Base-by-base conservation (phyloP, 2,329 filamentous ascomycete species). In the Aureobasidium melanogenum region DNA sequence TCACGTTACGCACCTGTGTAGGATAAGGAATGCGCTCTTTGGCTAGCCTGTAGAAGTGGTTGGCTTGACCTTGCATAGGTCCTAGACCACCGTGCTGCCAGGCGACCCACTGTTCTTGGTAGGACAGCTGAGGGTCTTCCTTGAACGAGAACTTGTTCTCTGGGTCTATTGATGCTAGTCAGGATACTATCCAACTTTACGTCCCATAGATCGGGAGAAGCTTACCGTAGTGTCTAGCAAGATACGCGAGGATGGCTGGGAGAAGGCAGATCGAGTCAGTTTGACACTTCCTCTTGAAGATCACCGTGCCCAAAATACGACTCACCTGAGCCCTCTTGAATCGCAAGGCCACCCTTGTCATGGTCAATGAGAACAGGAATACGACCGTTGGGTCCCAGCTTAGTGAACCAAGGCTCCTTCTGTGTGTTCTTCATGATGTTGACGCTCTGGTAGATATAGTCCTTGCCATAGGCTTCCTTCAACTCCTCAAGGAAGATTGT, bases 321-420 rank as follows among this genome's bases (percentile, higher is more conserved):
- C 70, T 60, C 55, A 74, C 70, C 69, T 46, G 71, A 64, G 28
- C 76, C 76, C 64, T 79, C 76, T 67, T 75, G 72, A 51, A 79
- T 84, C 46, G 80, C 73, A 56, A 88, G 82, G 50, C 73, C 80
- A 61, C 76, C 75, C 64, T 83, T 79, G 71, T 88, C 83, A 65
- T 88, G 85, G 73, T 88, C 85, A 32, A 87, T 79, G 50, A 88
- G 80, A 50, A 82, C 84, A 1, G 85, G 84, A 66, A 87, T 87
- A 17, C 84, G 79, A 3, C 85, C 85, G 71, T 88, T 88, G 39
- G 85, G 84, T 63, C 80, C 81, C 32, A 85, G 69, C 39, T 81
- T 80, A 0, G 80, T 83, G 75, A 82, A 88, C 85, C 85, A 88
- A 1, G 80, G 77, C 75, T 87, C 79, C 71, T 88, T 88, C 67